These are phyloP conservation scores for Leccinellum albellum DNA, from an alignment of 768 basidiomycete species.

Conservation along the genomic window DNA sequence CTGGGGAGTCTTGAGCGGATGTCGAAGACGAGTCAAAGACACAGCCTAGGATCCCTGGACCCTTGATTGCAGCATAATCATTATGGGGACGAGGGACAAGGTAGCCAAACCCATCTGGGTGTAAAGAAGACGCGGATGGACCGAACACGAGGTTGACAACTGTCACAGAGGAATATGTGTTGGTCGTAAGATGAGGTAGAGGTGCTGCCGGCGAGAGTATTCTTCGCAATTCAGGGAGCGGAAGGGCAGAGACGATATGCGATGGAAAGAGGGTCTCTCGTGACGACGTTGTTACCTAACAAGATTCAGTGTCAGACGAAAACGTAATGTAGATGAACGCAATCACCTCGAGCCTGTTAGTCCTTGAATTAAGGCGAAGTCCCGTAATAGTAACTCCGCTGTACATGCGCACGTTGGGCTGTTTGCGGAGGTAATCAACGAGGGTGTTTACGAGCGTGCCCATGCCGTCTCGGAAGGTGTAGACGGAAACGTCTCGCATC, in stretches of 20 bases:
- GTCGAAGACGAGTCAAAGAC: conserved; percentile 88
- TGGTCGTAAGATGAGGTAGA: conserved; percentile 66
- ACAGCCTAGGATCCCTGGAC: conserved; percentile 67
- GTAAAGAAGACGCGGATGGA: conserved; percentile 43
- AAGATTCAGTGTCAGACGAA: not conserved
- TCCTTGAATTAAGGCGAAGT: conserved; percentile 32
- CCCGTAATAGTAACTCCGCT: conserved; percentile 38
- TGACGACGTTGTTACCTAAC: conserved; percentile 33
- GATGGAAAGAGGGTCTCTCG: conserved; percentile 41
- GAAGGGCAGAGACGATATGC: conserved; percentile 75
- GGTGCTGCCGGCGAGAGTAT: conserved; percentile 38
- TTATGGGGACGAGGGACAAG: conserved; percentile 75
- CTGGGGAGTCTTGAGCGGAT: conserved; percentile 48
- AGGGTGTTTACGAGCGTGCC: conserved; percentile 60
- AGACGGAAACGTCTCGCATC: conserved; percentile 68
- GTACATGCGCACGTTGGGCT: conserved; percentile 57
- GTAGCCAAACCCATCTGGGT: conserved; percentile 91
- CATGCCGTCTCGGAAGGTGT: conserved; percentile 78
- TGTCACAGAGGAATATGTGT: conserved; percentile 75
- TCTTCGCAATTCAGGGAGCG: conserved; percentile 50
- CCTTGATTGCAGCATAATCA: conserved; percentile 42
- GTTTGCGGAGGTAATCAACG: conserved; percentile 39
- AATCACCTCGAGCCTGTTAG: conserved; percentile 45
- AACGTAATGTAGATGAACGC: conserved; percentile 1
- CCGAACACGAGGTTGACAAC: conserved; percentile 88